Percentiles rank a stretch among this genome's conserved stretches.
Conservation (phyloP, 768 basidiomycete genomes). For the Kondoa subrosea region DNA sequence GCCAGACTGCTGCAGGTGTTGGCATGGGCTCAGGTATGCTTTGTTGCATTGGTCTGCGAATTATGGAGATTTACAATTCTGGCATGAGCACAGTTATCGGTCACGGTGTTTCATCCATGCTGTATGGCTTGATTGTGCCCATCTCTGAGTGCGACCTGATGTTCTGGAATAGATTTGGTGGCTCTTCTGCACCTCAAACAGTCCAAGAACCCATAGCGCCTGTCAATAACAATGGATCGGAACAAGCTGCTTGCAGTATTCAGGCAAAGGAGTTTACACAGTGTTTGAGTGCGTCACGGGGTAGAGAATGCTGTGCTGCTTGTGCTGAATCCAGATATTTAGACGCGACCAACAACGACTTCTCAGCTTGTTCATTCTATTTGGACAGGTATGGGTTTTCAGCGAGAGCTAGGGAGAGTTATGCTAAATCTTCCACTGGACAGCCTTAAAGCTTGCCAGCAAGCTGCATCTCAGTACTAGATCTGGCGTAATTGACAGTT, state of each 20-base stretch:
- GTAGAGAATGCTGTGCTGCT: too few species aligned
- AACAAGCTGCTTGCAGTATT: slow-evolving; percentile 41
- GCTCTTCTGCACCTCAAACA: slow-evolving; percentile 31
- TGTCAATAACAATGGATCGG: not conserved
- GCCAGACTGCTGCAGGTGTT: slow-evolving; percentile 59
- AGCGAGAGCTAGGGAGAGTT: too few species aligned
- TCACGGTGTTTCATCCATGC: slow-evolving; percentile 75
- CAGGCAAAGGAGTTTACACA: slow-evolving; percentile 85
- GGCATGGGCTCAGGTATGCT: slow-evolving; percentile 73
- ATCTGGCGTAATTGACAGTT: not conserved
- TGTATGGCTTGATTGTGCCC: slow-evolving; percentile 52
- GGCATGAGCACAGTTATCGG: slow-evolving; percentile 74
- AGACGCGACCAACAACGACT: slow-evolving; percentile 56
- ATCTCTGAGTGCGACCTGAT: slow-evolving; percentile 36
- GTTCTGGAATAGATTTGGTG: slow-evolving; percentile 36
- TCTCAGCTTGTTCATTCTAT: slow-evolving; percentile 58
- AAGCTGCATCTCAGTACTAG: not conserved
- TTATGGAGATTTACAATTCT: too few species aligned
- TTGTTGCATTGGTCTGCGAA: too few species aligned
- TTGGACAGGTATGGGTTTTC: too few species aligned
- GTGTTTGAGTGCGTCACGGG: too few species aligned
- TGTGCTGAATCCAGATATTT: slow-evolving; percentile 67
- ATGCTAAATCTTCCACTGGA: too few species aligned
- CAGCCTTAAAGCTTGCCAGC: slow-evolving; percentile 7
- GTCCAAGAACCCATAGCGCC: slow-evolving; percentile 17